Conservation (phyloP, 768 basidiomycete genomes). For the Hygrocybe punicea region DNA sequence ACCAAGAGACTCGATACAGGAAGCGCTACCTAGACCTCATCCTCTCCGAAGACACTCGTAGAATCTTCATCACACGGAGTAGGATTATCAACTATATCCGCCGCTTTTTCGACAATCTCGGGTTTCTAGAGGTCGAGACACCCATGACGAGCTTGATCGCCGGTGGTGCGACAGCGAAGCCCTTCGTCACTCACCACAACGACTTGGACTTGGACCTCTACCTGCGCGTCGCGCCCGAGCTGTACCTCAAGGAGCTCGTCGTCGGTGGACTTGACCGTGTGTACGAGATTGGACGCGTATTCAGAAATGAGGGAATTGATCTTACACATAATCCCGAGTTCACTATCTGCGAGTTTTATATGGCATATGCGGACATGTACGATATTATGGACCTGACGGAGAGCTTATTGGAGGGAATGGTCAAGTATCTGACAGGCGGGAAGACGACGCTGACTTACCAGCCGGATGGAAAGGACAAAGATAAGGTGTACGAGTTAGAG, state of each 20-base stretch:
- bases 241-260: slow-evolving; percentile 95
- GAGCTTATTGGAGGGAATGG: slow-evolving; percentile 82
- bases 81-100: slow-evolving; percentile 91
- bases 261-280: slow-evolving; percentile 98
- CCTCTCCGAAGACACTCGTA: slow-evolving; percentile 84
- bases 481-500: slow-evolving; percentile 69
- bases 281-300: slow-evolving; percentile 97
- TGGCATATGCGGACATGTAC: slow-evolving; percentile 99
- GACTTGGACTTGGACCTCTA: slow-evolving; percentile 94
- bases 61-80: slow-evolving; percentile 86
- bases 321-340: slow-evolving; percentile 99
- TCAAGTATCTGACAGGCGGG: slow-evolving; percentile 80
- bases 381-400: slow-evolving; percentile 98
- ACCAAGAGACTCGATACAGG: slow-evolving; percentile 95
- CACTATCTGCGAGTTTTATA: slow-evolving; percentile 99
- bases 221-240: slow-evolving; percentile 95
- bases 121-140: slow-evolving; percentile 98
- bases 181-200: slow-evolving; percentile 98
- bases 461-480: slow-evolving; percentile 83
- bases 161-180: slow-evolving; percentile 97
- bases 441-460: slow-evolving; percentile 79
- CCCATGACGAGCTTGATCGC: slow-evolving; percentile 97
- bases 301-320: slow-evolving; percentile 98
- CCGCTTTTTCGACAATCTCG: slow-evolving; percentile 81
- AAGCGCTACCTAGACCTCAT: slow-evolving; percentile 99